Base-by-base conservation (phyloP, 2,329 filamentous ascomycete genomes). In the Colletotrichum brevisporum region DNA sequence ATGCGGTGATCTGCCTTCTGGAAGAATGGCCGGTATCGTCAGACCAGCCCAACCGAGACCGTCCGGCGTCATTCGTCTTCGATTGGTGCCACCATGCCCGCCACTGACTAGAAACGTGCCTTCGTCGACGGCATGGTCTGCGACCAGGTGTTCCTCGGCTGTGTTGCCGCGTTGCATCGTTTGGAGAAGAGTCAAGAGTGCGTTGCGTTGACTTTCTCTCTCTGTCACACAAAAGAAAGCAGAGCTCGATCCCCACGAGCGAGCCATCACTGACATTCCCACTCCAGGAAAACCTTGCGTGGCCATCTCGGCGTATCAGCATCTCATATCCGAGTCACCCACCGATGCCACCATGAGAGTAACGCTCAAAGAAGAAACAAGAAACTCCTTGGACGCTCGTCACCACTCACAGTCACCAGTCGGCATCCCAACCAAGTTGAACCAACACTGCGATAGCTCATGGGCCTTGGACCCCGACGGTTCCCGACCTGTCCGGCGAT, bases 11-110 rank as follows among this genome's bases (percentile, higher is more conserved):
- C 50, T 67, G 62, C 62, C 55, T 66, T 60, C 48, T 66, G 36
- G 55, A 60, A 69, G 55, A 36, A 47, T 47, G 55, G 27, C 55
- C 26, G 43, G 45, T 31, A 31, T 59, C 51, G 67, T 67, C 67
- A 60, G 67, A 56, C 67, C 43, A 69, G 55, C 36, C 41, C 51
- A 69, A 27, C 55, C 62, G 55, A 69, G 67, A 67, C 62, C 43
- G 56, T 61, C 67, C 62, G 55, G 67, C 62, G 16, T 67, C 67
- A 66, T 24, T 47, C 13, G n/a, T n/a, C n/a, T n/a, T n/a, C n/a
- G n/a, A n/a, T n/a, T n/a, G n/a, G n/a, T n/a, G n/a, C n/a, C n/a
- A 18, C 31, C 51, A 18, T 10, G 31, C 31, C 13, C 18, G 15
- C 36, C 36, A 31, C 24, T 59, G 18, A 31, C 31, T 57, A 36